Base-by-base conservation (phyloP, 495 filamentous ascomycete genomes). In the Xylaria bambusicola region DNA sequence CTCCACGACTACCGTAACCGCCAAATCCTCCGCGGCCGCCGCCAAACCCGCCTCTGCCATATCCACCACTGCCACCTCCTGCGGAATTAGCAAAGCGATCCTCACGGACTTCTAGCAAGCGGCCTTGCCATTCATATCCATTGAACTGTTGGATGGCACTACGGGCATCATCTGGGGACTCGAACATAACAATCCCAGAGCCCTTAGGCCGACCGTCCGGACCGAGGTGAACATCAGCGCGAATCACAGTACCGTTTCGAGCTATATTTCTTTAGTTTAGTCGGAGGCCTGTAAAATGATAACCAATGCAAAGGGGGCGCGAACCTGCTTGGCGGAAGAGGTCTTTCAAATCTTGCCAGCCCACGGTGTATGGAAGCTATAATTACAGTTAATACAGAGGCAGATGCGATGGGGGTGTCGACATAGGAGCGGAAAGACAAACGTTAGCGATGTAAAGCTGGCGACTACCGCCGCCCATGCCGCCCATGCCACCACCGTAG, bases 291-390 rank as follows among this genome's bases (percentile, higher is more conserved):
- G 23, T 23, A 13, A 36, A 44, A 18, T 27, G 5, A 10, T 53
- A 38, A 15, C 36, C 5, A 20, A n/a, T n/a, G n/a, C n/a, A 6
- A 33, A 55, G 62, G 45, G 35, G 44, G 40, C 5, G 84, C 88
- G 84, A 84, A 96, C 94, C 90, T 79, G 94, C 91, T 83, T 97
- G 92, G 68, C 94, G 92, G 84, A 98, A 98, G 63, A 98, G 81
- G 76, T 98, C 94, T 81, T 98, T 98, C 71, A 98, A 77, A 75
- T 98, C 94, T 81, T 98, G 94, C 94, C 94, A 98, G 73, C 95
- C 94, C 67, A 96, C 91, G 51, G 88, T 97, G 81, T 91, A 98
- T 26, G 94, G 94, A 66, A 98, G 90, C 94, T 98, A 78, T 47
- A 67, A 55, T 24, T 48, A 29, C 61, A 59, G 72, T 79, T 52